These are phyloP conservation scores for Graphilbum ipis-grandicollis DNA, from an alignment of 2,329 filamentous ascomycete genomes.

Conservation along the genomic window DNA sequence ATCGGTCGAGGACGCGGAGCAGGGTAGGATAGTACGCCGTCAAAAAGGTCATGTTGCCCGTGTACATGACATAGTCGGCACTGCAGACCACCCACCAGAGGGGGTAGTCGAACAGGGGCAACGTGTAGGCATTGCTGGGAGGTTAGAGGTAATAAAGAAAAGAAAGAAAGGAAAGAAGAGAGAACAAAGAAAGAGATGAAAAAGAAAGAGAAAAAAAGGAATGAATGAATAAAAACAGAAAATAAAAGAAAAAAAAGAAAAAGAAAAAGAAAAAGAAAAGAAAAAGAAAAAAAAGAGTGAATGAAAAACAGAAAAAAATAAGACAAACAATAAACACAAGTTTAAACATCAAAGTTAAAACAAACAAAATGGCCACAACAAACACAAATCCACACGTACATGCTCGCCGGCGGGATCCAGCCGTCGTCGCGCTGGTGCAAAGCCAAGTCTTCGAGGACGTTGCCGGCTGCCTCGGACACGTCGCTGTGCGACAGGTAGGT, in stretches of 20 bases:
- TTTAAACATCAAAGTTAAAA: no score
- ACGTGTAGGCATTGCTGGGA: constrained; percentile 22
- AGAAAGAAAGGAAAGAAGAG: no score
- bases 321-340: no score
- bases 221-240: no score
- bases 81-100: constrained; percentile 33
- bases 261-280: no score
- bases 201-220: no score
- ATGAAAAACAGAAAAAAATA: no score
- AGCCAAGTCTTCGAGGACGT: constrained; percentile 31
- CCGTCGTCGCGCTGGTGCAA: constrained; percentile 30
- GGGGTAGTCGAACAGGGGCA: constrained; percentile 32
- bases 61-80: constrained; percentile 31
- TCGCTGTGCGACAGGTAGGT: constrained; percentile 29
- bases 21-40: constrained; percentile 23
- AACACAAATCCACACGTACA: constrained; percentile 15
- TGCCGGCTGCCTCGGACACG: constrained; percentile 20
- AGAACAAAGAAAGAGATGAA: no score
- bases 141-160: not conserved
- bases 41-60: constrained; percentile 24
- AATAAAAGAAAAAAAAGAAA: no score
- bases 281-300: no score
- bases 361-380: not conserved
- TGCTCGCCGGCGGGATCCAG: constrained; percentile 36
- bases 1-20: constrained; percentile 23